Evolutionary conservation across 495 filamentous ascomycete species (phyloP), one percentile per base, ranked within the genome.

Genomic region (Talaromyces trachyspermus): DNA sequence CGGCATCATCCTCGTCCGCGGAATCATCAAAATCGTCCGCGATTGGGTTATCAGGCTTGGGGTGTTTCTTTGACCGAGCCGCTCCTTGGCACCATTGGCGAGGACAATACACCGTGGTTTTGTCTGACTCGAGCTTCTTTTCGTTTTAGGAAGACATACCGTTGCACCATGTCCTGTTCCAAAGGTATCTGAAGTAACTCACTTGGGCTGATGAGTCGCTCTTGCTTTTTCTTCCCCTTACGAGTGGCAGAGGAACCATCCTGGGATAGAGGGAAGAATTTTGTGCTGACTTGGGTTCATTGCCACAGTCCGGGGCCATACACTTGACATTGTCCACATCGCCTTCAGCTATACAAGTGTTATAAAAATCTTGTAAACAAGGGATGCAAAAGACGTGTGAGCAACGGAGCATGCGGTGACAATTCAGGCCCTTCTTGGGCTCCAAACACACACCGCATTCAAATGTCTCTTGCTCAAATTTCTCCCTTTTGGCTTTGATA

Each of bases 71-170:
- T 37, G 86, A 88, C 20, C 84, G 76, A 4, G 88, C 87, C n/a
- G 90, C 84, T 15, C 86, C 88, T 60, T 95, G 88, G 58, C 92
- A 98, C 91, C 91, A 98, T 52, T 79, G 71, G 1, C 92, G 79
- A 2, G 92, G 92, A 56, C 92, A 98, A 59, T 92, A 96, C n/a
- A 96, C 76, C 0, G 90, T 96, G 37, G 79, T 84, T 52, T 86
- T 89, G 54, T 98, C 90, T 0, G 88, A 81, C 60, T 96, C 92
- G 7, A 96, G 75, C 53, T 88, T 83, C 44, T 82, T 85, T 98
- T 51, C 91, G 85, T 64, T 94, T 96, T 25, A 98, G 67, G 22
- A 78, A 80, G 5, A 90, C 85, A 55, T 92, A 98, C 36, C 92
- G 85, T 51, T 87, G 83, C 11, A 95, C 88, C 4, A 66, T 76